Evolutionary conservation across 2,329 filamentous ascomycete genomes (phyloP), one percentile per base, ranked within the genome.

Genomic region (Colletotrichum euphorbiae): DNA sequence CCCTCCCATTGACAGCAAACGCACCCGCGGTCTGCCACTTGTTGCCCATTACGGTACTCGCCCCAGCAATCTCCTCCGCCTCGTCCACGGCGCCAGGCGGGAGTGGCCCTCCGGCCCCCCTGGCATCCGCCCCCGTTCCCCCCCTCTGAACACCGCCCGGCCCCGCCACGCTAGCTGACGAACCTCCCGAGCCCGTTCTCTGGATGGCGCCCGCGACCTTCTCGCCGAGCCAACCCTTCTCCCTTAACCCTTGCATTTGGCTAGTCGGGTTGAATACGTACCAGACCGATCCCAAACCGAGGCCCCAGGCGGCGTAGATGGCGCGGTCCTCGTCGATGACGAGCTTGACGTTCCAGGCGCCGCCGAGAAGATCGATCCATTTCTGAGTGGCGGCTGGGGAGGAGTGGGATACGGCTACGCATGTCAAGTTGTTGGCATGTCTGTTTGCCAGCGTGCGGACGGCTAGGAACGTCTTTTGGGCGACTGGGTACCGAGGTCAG

Each of bases 391-490:
- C 86, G 21, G 81, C 78, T 4, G 80, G 76, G 8, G 87, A 89
- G 43, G 87, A 85, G 77, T 90, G 87, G 24, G 87, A 89, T 57
- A 89, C 80, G 70, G 87, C 87, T 63, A 89, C 80, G 78, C 86
- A 89, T 66, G 81, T 81, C 11, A 89, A 78, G 46, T 78, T 77
- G 72, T 77, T 76, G 58, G 82, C 78, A 71, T 87, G 80, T 57
- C 83, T 83, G 75, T 84, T 85, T 12, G 86, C 82, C 65, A 89
- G 80, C 48, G 83, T 78, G 57, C 87, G 85, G 61, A 89, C 81
- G 69, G 82, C 78, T 67, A 89, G 79, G 73, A 89, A 89, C 5
- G 85, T 84, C 72, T 87, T 84, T 72, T 87, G 84, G 19, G 85
- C 85, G 73, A 87, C 85, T 87, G 63, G 38, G 36, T 66, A 36